A percentile compares a stretch with the other conserved stretches of the same genome.
Conservation (phyloP, 2,329 filamentous ascomycete species). For the Podosphaera fusca region DNA sequence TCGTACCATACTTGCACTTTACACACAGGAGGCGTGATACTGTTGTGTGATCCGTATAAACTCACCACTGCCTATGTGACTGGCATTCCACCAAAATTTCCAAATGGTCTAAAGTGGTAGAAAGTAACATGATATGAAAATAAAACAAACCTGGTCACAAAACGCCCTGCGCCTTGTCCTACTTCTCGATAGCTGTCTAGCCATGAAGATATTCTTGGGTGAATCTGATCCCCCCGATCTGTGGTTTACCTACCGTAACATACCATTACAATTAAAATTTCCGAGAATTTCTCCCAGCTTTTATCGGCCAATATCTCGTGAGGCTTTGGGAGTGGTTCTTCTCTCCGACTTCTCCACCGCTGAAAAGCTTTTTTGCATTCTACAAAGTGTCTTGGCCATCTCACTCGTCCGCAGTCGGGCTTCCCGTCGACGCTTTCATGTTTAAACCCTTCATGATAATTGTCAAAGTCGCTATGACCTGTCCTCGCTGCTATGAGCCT, state of each 20-base stretch:
- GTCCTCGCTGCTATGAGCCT: not conserved
- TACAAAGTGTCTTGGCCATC: not conserved
- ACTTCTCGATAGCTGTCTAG: too few species aligned
- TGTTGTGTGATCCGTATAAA: not conserved
- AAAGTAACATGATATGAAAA: too few species aligned
- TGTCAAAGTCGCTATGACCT: not conserved
- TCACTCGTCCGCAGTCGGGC: not conserved
- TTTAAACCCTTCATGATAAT: not conserved
- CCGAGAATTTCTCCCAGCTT: not conserved
- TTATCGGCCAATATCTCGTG: not conserved
- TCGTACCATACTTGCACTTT: not conserved
- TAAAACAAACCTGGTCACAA: too few species aligned
- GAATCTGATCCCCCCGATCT: not conserved
- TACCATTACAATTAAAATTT: not conserved
- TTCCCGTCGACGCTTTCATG: not conserved
- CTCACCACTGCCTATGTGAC: not conserved
- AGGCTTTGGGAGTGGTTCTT: not conserved
- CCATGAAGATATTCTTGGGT: too few species aligned
- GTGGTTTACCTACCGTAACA: not conserved
- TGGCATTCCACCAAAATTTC: too few species aligned
- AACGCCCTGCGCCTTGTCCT: too few species aligned
- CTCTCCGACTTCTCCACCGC: not conserved
- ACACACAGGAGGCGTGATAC: not conserved
- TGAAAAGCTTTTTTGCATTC: not conserved
- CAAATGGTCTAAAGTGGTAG: too few species aligned